Conservation (phyloP, 495 filamentous ascomycete species). For the Schizothecium vesticola region DNA sequence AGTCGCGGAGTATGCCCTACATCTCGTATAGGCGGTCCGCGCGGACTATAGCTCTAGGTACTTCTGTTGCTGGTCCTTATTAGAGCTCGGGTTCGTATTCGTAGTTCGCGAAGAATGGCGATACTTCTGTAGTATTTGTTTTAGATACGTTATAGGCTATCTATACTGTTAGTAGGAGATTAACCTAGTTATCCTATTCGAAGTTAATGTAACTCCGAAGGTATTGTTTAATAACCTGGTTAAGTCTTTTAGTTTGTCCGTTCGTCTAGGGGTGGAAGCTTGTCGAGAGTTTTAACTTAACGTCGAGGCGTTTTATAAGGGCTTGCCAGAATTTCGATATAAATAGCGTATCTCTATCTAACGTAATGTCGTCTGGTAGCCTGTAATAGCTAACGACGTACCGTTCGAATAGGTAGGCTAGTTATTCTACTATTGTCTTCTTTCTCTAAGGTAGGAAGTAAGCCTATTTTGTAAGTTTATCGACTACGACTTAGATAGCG, state of each 20-base stretch:
- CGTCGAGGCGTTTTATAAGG: neutral
- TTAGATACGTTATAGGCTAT: neutral
- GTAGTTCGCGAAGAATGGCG: neutral
- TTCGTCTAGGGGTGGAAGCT: neutral
- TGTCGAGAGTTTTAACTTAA: neutral
- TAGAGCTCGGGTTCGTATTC: too few species aligned
- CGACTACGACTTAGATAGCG: neutral
- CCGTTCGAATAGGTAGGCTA: neutral
- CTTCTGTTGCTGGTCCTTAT: too few species aligned
- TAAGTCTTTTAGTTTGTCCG: neutral
- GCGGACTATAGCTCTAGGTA: too few species aligned
- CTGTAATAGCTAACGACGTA: neutral
- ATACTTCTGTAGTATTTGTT: neutral
- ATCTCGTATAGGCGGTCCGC: neutral
- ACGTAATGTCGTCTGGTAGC: too few species aligned
- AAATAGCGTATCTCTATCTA: too few species aligned
- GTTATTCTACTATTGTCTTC: neutral
- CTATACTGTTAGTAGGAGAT: constrained; percentile 5
- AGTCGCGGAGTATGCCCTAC: neutral
- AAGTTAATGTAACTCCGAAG: neutral
- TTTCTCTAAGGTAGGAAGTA: neutral
- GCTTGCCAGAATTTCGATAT: neutral
- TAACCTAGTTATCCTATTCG: constrained; percentile 1
- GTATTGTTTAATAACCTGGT: neutral
- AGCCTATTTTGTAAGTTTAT: neutral